Evolutionary conservation across 495 filamentous ascomycete species (phyloP), one percentile per base, ranked within the genome.

Genomic region (Aspergillus mulundensis): DNA sequence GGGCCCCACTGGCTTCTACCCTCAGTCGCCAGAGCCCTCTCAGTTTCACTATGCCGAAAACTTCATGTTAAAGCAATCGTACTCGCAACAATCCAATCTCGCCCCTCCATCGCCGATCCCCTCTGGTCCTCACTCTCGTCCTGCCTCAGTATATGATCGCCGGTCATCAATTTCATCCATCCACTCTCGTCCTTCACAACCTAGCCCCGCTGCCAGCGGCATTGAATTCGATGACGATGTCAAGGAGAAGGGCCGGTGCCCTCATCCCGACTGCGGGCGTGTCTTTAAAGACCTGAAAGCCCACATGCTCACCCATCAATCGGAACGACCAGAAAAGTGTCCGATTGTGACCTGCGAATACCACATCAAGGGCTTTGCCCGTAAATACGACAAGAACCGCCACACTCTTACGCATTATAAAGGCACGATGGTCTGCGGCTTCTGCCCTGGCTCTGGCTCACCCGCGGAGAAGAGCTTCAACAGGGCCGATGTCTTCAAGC

Each of bases 351-450:
- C 83, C 10, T 99, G 94, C 78, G 91, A 96, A 63, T 99, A 96
- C 67, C 91, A 96, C 71, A 80, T 81, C 56, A 97, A 97, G 70
- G 94, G 94, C 1, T 99, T 99, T 64, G 93, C 94, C 5, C 79
- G 94, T 39, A 99, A 97, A 65, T 99, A 99, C 65, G 94, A 99
- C 71, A 97, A 97, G 75, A 97, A 97, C 69, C 78, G 94, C n/a
- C 94, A 99, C 66, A 96, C 93, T 0, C 68, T 99, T 60, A 99
- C 95, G 21, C 94, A 99, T 61, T 99, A 99, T 79, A 97, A 97
- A 70, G 95, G 95, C 5, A 97, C 91, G 6, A 97, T 99, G 95
- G 90, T 97, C 14, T 99, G 94, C 68, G 92, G 93, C 11, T 97
- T 99, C 71, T 99, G 94, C 59, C 90, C 94, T 2, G 91, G 92